phyloP scores from a whole-genome alignment of 2,329 filamentous ascomycete species.

The Calonectria fujianensis region DNA sequence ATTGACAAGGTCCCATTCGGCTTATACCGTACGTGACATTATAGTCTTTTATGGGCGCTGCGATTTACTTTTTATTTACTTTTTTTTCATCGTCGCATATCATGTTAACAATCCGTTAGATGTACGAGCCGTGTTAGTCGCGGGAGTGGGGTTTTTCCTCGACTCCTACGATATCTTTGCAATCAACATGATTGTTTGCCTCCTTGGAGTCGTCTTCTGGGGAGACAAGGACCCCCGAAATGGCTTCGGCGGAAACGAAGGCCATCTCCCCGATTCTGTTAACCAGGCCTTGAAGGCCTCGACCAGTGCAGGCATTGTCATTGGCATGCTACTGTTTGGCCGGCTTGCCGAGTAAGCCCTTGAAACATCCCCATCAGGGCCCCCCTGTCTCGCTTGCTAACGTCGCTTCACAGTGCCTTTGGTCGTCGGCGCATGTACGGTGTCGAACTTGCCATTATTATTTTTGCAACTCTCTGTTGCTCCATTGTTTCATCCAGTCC shows the following conservation, averaged over 20 bases:
- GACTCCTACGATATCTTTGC: conserved; percentile 90
- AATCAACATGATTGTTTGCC: conserved; percentile 82
- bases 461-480: conserved; percentile 81
- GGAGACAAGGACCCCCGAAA: conserved; percentile 65
- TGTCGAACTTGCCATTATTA: conserved; percentile 83
- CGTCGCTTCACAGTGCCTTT: conserved; percentile 65
- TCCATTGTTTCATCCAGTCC: conserved; percentile 77
- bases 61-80: not conserved
- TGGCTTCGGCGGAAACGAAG: conserved; percentile 71
- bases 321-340: conserved; percentile 87
- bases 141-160: conserved; percentile 89
- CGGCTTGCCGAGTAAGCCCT: conserved; percentile 79
- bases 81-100: not conserved
- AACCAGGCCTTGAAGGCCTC: conserved; percentile 88
- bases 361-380: not conserved
- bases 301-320: conserved; percentile 85
- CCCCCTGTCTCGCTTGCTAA: conserved; percentile 5
- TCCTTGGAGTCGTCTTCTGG: conserved; percentile 88
- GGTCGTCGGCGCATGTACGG: conserved; percentile 90
- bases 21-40: conserved; percentile 74
- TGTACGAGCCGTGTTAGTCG: conserved; percentile 83
- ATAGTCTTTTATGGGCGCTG: not conserved
- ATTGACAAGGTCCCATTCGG: conserved; percentile 87
- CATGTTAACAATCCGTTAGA: conserved; percentile 61
- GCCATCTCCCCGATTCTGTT: conserved; percentile 76